Evolutionary conservation across 352 stramenopile species (phyloP).

Genomic region (Phytophthora crassamura): DNA sequence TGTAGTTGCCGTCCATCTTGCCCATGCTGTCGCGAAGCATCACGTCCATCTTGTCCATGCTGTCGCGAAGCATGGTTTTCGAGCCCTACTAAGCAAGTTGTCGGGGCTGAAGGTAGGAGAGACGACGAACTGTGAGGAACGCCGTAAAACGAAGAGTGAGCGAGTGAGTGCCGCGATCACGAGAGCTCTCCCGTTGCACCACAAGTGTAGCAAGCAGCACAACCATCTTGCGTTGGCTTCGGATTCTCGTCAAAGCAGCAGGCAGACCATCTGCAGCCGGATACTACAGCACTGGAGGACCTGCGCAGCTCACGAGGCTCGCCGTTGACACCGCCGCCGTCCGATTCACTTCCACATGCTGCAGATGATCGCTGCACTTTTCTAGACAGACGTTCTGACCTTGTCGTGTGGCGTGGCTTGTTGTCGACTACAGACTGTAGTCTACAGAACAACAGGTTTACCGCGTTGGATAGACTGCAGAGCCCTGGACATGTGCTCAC

Average conservation of each 20-base stretch:
- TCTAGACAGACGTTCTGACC: constrained; percentile 18
- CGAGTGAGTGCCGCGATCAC: constrained; percentile 1
- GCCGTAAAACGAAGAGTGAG: constrained; percentile 30
- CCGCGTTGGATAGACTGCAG: constrained; percentile 25
- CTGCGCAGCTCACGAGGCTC: constrained; percentile 1
- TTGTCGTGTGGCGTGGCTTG: background rate
- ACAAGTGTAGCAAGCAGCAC: constrained; percentile 3
- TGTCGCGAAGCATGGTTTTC: constrained; percentile 32
- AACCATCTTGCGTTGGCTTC: constrained; percentile 16
- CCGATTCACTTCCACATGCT: constrained; percentile 14
- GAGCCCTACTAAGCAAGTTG: too few species aligned
- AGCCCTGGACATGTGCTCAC: constrained; percentile 11
- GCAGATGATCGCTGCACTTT: constrained; percentile 12
- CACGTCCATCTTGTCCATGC: constrained; percentile 25
- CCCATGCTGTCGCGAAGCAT: constrained; percentile 28
- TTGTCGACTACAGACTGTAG: background rate
- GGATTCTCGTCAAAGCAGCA: constrained; percentile 10
- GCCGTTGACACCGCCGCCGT: constrained; percentile 11
- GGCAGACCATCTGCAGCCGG: constrained; percentile 5
- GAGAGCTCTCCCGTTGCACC: background rate
- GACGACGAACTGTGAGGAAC: too few species aligned
- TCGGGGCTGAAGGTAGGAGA: too few species aligned
- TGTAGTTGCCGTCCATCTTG: constrained; percentile 38
- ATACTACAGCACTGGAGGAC: background rate
- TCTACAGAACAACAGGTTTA: background rate